Base-by-base conservation (phyloP, 805 yeast species). In the Candida endomychidarum region DNA sequence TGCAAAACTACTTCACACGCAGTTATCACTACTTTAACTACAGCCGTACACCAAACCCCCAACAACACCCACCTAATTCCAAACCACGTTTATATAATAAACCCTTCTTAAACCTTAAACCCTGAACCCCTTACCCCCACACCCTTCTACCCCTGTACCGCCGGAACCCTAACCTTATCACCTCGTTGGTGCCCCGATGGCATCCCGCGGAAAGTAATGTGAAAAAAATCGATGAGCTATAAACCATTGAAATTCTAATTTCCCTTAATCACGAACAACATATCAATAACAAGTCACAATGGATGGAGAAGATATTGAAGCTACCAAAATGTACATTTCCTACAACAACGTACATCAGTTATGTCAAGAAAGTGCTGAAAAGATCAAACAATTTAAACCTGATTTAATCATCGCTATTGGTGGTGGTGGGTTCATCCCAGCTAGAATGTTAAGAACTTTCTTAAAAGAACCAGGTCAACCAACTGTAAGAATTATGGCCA, bases 371-470 rank as follows among this genome's bases (percentile, higher is more conserved):
- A 58, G 73, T 11, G 81, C 89, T 11, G 78, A 72, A 41, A 76
- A 73, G 48, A 76, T 85, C 60, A 80, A 79, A 60, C 63, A 67
- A 19, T 83, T 87, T 70, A 79, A 86, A 53, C 95, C 96, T 27
- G 95, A 90, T 62, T 74, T 87, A 43, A 86, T 90, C 65, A 86
- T 91, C 47, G 97, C 98, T 51, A 88, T 91, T 56, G 99, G 96
- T 57, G 96, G 96, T 53, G 96, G 99, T 60, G 99, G 98, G 2
- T 87, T 91, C 63, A 93, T 91, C 43, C 99, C 98, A 19, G 97
- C 99, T 7, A 80, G 99, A 62, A 93, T 93, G 66, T 75, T 91
- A 60, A 80, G 99, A 63, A 82, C 98, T 2, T 93, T 91, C 65
- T 72, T 91, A 51, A 91, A 90, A 64, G 85, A 83, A 50, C 86